Evolutionary conservation across 495 filamentous ascomycete species (phyloP).

Genomic region (Penicillium soppii): DNA sequence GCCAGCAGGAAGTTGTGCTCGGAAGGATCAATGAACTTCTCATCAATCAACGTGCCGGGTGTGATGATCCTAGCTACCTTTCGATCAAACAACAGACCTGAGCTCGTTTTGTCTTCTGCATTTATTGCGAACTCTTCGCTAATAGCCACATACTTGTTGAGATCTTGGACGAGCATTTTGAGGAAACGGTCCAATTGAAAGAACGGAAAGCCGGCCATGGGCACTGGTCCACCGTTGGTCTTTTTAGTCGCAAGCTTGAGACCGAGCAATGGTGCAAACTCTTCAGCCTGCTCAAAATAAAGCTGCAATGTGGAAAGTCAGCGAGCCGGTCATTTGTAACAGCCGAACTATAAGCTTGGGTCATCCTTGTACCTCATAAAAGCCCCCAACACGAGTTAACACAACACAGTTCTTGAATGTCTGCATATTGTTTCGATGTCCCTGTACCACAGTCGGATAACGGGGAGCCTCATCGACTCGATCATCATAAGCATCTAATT

Average conservation of each 20-base stretch:
- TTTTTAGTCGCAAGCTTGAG: slow-evolving; percentile 83
- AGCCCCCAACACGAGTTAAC: slow-evolving; percentile 86
- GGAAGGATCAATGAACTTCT: slow-evolving; percentile 91
- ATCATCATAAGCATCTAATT: slow-evolving; percentile 46
- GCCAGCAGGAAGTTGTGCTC: slow-evolving; percentile 90
- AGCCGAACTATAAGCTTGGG: background rate
- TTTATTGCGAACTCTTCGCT: slow-evolving; percentile 85
- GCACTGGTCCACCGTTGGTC: slow-evolving; percentile 68
- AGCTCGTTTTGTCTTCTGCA: slow-evolving; percentile 61
- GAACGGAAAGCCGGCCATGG: slow-evolving; percentile 94
- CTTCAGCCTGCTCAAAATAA: slow-evolving; percentile 91
- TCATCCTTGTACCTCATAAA: slow-evolving; percentile 69
- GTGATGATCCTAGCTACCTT: slow-evolving; percentile 85
- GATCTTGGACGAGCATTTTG: slow-evolving; percentile 87
- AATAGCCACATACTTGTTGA: slow-evolving; percentile 87
- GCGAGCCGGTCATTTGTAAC: background rate
- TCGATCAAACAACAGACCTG: slow-evolving; percentile 77
- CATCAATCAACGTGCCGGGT: slow-evolving; percentile 93
- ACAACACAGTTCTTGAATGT: slow-evolving; percentile 87
- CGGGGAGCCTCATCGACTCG: slow-evolving; percentile 51
- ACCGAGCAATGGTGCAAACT: slow-evolving; percentile 80
- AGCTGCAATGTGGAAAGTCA: slow-evolving; percentile 43
- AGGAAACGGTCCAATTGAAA: slow-evolving; percentile 89
- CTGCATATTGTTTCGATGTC: slow-evolving; percentile 86
- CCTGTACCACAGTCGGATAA: slow-evolving; percentile 86